Conservation (phyloP, 1,284 basidiomycete species). For the Volvariella surrecta region DNA sequence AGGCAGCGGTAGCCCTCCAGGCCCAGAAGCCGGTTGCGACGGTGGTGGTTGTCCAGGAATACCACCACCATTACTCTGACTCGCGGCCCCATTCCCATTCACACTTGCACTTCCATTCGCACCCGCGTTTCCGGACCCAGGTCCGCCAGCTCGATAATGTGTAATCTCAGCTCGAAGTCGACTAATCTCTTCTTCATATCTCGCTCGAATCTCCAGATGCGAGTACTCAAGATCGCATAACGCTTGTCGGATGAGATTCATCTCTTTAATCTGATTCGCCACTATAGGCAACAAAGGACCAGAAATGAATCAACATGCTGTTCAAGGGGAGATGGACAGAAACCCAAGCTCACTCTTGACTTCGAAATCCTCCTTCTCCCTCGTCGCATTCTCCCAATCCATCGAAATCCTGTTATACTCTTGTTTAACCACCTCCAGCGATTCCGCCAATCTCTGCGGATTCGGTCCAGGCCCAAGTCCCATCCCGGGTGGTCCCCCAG, state of each 20-base stretch:
- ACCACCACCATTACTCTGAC: neutral
- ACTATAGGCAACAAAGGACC: conserved; percentile 16
- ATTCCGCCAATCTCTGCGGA: neutral
- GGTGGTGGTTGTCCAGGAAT: too few species aligned
- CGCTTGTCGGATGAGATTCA: conserved; percentile 37
- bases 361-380: neutral
- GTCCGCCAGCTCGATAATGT: neutral
- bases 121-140: neutral
- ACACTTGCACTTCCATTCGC: neutral
- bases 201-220: conserved; percentile 32
- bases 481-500: neutral
- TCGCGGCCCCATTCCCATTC: neutral
- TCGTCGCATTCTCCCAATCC: neutral
- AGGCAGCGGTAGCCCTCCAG: too few species aligned
- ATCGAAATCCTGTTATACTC: neutral
- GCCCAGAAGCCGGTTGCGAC: too few species aligned
- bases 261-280: conserved; percentile 32
- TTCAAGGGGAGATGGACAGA: too few species aligned
- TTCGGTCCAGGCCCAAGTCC: neutral
- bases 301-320: too few species aligned
- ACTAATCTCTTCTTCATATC: conserved; percentile 35
- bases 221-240: conserved; percentile 37
- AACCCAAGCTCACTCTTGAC: neutral
- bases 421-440: neutral
- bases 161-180: conserved; percentile 22